Evolutionary conservation across 805 yeast species (phyloP).

Genomic region (Starmerella stellata): DNA sequence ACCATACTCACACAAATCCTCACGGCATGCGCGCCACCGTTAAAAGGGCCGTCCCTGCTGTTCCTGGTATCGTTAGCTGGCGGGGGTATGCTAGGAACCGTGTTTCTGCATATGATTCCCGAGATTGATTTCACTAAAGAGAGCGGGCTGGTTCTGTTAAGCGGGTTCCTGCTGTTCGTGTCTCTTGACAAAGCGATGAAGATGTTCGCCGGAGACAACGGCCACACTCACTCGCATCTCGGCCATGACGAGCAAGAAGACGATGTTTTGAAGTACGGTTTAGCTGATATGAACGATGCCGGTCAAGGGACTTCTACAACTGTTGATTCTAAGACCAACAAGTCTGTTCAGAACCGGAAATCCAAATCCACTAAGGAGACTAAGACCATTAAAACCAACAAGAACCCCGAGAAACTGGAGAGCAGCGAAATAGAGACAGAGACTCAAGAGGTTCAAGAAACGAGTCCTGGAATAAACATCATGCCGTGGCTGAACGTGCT

Average conservation of each 20-base stretch:
- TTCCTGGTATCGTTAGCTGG: conserved; percentile 52
- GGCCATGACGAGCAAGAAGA: conserved; percentile 19
- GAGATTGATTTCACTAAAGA: conserved; percentile 31
- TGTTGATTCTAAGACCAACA: neutral
- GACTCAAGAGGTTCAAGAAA: neutral
- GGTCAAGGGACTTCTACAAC: neutral
- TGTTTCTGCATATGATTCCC: conserved; percentile 54
- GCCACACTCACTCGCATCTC: conserved; percentile 31
- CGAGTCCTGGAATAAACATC: neutral
- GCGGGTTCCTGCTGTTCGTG: conserved; percentile 43
- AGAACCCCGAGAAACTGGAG: neutral
- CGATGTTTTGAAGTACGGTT: no score
- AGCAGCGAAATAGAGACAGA: neutral
- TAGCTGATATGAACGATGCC: no score
- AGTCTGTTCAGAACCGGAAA: conserved; percentile 4
- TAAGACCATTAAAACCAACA: neutral
- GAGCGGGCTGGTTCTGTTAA: conserved; percentile 37
- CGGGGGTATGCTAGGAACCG: conserved; percentile 62
- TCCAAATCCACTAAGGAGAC: neutral
- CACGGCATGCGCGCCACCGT: conserved; percentile 16
- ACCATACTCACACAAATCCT: conserved; percentile 11
- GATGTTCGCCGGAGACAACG: conserved; percentile 27
- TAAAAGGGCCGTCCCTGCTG: conserved; percentile 34
- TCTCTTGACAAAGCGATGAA: conserved; percentile 44
- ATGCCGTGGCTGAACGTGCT: conserved; percentile 32